A percentile compares a stretch with the other conserved stretches of the same genome.
phyloP scores from a whole-genome alignment of 495 filamentous ascomycete genomes.

The Daldinia decipiens region DNA sequence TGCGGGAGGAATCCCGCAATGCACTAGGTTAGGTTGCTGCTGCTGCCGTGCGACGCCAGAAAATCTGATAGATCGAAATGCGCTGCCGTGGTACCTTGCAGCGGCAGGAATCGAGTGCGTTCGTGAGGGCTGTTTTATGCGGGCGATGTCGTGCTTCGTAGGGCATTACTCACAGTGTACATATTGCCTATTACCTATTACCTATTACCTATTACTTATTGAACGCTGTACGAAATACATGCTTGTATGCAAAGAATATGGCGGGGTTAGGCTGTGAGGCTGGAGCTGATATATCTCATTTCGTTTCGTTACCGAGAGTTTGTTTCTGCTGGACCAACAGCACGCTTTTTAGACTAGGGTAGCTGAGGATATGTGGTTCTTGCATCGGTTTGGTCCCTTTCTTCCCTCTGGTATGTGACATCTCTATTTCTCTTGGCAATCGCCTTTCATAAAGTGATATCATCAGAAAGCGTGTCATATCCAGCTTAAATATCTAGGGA shows the following conservation, averaged over 20 bases:
- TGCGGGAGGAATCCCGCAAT: background rate
- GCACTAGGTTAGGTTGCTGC: background rate
- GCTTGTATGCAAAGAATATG: background rate
- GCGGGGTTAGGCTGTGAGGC: constrained; percentile 13
- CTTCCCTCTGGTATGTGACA: background rate
- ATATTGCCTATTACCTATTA: too few species aligned
- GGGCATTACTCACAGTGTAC: background rate
- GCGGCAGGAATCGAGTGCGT: background rate
- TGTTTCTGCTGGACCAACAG: background rate
- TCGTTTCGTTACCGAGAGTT: background rate
- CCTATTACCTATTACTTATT: too few species aligned
- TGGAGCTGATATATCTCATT: constrained; percentile 3
- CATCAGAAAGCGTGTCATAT: too few species aligned
- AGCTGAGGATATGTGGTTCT: background rate
- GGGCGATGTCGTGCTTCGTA: background rate
- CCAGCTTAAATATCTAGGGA: too few species aligned
- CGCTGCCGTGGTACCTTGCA: constrained; percentile 1
- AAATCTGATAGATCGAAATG: background rate
- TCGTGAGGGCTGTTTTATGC: background rate
- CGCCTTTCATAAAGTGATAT: too few species aligned
- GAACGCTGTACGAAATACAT: background rate
- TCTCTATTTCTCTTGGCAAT: background rate
- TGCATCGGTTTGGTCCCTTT: background rate
- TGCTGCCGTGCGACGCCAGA: background rate
- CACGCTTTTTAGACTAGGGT: background rate